Evolutionary conservation across 2,329 filamentous ascomycete species (phyloP), one percentile per base, ranked within the genome.

Genomic region (Beauveria varroae): DNA sequence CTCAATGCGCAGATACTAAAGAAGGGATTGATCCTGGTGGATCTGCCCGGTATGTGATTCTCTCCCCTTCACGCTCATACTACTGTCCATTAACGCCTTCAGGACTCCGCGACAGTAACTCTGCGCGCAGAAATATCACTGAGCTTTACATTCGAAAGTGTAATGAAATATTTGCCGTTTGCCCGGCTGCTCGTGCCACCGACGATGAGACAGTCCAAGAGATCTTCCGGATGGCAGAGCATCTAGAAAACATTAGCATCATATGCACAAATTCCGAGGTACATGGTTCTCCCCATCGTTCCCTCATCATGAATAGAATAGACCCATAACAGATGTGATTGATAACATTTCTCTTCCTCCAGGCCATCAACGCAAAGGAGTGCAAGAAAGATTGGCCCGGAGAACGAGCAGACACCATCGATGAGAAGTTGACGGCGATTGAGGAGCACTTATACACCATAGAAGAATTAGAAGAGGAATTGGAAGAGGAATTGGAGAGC

Each of bases 71-170:
- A 40, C 30, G 8, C 12, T 41, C 12, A n/a, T 24, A 55, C 2
- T 26, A 22, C 37, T 9, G 22, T 26, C 9, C 7, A n/a, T 28
- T 44, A 40, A 55, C 16, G 18, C 20, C 12, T 26, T 12, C 5
- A 78, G 78, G 79, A 0, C 74, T 81, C 9, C 77, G 75, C 1
- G 79, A 81, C 65, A 60, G 75, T 28, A 81, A 81, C 64, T 69
- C 73, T 3, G 78, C 78, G 12, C 71, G 79, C 3, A 67, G 71
- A 40, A 69, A 66, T 24, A 74, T 80, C 18, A 79, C 79, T 0
- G 78, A 81, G 61, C 71, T 74, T 0, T 80, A 80, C 58, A 51
- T 81, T 0, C 64, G 75, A 1, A 44, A 74, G 34, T 81, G 79
- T 58, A 65, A 82, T 57, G 78, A 79, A 61, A 78, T 81, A 3